Evolutionary conservation across 2,329 filamentous ascomycete species (phyloP), one percentile per base, ranked within the genome.

Genomic region (Plenodomus tracheiphilus): DNA sequence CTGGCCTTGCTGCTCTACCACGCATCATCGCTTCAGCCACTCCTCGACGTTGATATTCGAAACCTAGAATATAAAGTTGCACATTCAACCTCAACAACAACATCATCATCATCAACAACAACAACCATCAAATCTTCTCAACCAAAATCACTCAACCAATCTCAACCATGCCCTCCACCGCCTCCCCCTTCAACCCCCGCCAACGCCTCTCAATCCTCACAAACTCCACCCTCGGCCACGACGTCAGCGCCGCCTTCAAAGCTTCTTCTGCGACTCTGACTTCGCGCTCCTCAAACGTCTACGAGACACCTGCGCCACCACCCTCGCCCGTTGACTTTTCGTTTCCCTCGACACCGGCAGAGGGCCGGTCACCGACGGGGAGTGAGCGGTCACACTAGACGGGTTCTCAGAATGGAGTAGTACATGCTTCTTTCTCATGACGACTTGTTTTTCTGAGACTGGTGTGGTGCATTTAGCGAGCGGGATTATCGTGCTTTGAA

Each of bases 161-260:
- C 28, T 19, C 34, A 48, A 67, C 40, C 39, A 72, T 68, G 68
- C 65, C 68, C 54, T 47, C 64, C 43, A 53, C 56, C 37, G 39
- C 54, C 19, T 51, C 54, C 49, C 39, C 56, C 20, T 57, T 59
- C 57, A 67, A 66, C 61, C 71, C 71, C 40, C 72, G 72, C 58
- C 67, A 72, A 54, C 71, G 70, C 62, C 72, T 75, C 53, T 72
- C 71, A 42, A 68, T 75, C 67, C 61, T 72, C 56, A 73, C 70
- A 46, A 70, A 73, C 64, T 65, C 69, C 18, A 69, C 69, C 1
- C 71, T 74, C 43, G 69, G 71, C 47, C 70, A 70, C 63, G 72
- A 74, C 53, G 67, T 74, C 44, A 69, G 68, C 49, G 72, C 70
- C 15, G 71, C 71, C 11, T 66, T 74, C 62, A 72, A 74, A 52